A percentile compares a stretch with the other conserved stretches of the same genome.
Evolutionary conservation across 495 filamentous ascomycete species (phyloP).

Genomic region (Friedmanniomyces endolithicus): DNA sequence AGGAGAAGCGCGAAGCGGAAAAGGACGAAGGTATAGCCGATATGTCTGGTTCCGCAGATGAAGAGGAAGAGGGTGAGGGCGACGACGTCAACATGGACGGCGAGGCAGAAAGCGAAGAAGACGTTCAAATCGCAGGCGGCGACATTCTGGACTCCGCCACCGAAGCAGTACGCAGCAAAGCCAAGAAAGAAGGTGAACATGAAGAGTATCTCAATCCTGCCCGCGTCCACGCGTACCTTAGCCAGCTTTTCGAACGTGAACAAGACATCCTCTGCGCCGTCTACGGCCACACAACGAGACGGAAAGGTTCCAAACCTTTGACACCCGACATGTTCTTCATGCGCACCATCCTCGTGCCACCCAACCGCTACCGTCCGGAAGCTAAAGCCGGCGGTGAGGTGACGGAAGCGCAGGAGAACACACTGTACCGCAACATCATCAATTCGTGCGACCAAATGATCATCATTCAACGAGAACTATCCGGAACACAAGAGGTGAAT

Average conservation of each 20-base stretch:
- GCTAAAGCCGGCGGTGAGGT: constrained; percentile 66
- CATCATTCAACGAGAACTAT: constrained; percentile 63
- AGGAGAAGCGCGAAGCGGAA: constrained; percentile 35
- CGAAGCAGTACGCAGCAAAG: constrained; percentile 21
- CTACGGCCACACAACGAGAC: constrained; percentile 50
- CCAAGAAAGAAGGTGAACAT: constrained; percentile 21
- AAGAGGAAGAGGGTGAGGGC: constrained; percentile 33
- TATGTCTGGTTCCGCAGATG: constrained; percentile 37
- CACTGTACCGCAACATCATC: constrained; percentile 67
- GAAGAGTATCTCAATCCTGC: constrained; percentile 59
- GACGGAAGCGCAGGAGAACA: constrained; percentile 75
- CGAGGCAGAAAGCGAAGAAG: constrained; percentile 39
- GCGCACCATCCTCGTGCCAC: constrained; percentile 69
- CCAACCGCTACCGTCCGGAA: constrained; percentile 85
- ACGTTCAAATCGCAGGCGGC: constrained; percentile 29
- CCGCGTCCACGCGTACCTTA: constrained; percentile 64
- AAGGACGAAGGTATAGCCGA: constrained; percentile 72
- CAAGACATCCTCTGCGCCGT: constrained; percentile 66
- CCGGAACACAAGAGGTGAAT: constrained; percentile 33
- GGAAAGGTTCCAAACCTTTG: constrained; percentile 37
- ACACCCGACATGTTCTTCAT: constrained; percentile 89
- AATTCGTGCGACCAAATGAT: constrained; percentile 55
- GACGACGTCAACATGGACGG: constrained; percentile 35
- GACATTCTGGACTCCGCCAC: constrained; percentile 16
- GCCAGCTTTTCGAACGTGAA: constrained; percentile 75